phyloP scores from a whole-genome alignment of 2,329 filamentous ascomycete genomes.

The Xylariaceae sp. region DNA sequence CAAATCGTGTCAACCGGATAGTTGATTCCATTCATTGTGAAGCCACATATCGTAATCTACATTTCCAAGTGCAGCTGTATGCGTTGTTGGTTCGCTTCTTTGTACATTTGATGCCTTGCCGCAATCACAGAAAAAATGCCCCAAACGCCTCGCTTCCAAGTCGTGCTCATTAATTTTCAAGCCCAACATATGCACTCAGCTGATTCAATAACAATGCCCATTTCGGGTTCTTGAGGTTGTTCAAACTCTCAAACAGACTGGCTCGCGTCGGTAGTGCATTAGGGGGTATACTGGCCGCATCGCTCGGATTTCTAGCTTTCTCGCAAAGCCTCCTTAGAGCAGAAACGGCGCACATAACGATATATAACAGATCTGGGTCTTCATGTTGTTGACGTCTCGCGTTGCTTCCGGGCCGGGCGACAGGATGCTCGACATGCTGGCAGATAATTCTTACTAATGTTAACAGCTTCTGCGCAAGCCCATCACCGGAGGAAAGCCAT shows the following conservation, averaged over 20 bases:
- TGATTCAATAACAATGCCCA: conserved; percentile 72
- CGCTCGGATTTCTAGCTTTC: conserved; percentile 67
- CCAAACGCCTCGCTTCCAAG: conserved; percentile 34
- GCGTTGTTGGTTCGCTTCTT: conserved; percentile 24
- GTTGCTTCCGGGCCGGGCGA: conserved; percentile 47
- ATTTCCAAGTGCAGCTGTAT: conserved; percentile 28
- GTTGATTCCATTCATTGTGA: conserved; percentile 12
- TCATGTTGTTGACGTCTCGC: conserved; percentile 45
- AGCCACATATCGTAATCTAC: conserved; percentile 29
- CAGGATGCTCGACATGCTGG: conserved; percentile 62
- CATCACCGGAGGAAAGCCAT: conserved; percentile 85
- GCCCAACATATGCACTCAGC: conserved; percentile 66
- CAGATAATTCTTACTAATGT: conserved; percentile 77
- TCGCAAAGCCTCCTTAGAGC: conserved; percentile 73
- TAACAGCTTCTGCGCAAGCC: conserved; percentile 81
- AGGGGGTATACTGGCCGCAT: conserved; percentile 61
- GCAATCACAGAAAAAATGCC: conserved; percentile 29
- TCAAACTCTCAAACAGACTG: conserved; percentile 69
- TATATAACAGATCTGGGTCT: conserved; percentile 63
- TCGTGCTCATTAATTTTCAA: conserved; percentile 38
- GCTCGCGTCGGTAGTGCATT: conserved; percentile 71
- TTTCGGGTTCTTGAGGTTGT: conserved; percentile 64
- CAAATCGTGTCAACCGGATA: neutral
- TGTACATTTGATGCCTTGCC: conserved; percentile 31
- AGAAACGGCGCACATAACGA: conserved; percentile 71